A percentile compares a stretch with the other conserved stretches of the same genome.
These are phyloP conservation scores for Pichia ethanolica DNA, from an alignment of 805 yeast genomes.

Conservation along the genomic window DNA sequence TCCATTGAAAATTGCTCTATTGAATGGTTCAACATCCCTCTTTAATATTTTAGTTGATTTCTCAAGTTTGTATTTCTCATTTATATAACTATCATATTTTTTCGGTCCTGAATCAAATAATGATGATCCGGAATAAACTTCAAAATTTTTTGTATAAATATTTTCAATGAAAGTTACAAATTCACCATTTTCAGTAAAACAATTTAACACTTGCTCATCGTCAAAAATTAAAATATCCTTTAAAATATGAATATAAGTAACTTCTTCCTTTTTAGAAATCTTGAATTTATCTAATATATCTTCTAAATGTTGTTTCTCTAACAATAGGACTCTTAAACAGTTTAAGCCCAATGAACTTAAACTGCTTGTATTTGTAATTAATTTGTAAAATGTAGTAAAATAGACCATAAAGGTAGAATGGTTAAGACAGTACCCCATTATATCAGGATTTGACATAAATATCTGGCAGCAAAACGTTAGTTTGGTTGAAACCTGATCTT, in stretches of 20 bases:
- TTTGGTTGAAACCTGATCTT: background rate
- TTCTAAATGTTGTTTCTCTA: conserved; percentile 7
- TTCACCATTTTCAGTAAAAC: conserved; percentile 8
- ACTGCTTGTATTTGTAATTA: background rate
- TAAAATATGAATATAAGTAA: conserved; percentile 1
- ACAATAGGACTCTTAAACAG: conserved; percentile 17
- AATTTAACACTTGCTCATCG: conserved; percentile 17
- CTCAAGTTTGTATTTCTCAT: background rate
- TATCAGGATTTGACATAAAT: conserved; percentile 16
- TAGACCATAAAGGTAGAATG: conserved; percentile 10
- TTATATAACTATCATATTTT: conserved; percentile 1
- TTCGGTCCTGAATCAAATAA: conserved; percentile 1
- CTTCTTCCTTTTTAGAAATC: background rate
- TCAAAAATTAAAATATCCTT: conserved; percentile 5
- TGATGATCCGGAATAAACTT: background rate
- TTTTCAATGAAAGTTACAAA: conserved; percentile 8
- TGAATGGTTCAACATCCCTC: conserved; percentile 30
- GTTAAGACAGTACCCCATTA: conserved; percentile 8
- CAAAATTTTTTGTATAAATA: conserved; percentile 6
- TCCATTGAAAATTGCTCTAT: conserved; percentile 31
- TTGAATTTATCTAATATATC: background rate
- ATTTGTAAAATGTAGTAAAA: conserved; percentile 13
- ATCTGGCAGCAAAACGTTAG: conserved; percentile 19
- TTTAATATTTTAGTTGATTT: conserved; percentile 2
- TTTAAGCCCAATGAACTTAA: conserved; percentile 14